These are phyloP conservation scores for Rhizopus arrhizus DNA, from an alignment of 371 early-diverging fungal species.

Conservation along the genomic window DNA sequence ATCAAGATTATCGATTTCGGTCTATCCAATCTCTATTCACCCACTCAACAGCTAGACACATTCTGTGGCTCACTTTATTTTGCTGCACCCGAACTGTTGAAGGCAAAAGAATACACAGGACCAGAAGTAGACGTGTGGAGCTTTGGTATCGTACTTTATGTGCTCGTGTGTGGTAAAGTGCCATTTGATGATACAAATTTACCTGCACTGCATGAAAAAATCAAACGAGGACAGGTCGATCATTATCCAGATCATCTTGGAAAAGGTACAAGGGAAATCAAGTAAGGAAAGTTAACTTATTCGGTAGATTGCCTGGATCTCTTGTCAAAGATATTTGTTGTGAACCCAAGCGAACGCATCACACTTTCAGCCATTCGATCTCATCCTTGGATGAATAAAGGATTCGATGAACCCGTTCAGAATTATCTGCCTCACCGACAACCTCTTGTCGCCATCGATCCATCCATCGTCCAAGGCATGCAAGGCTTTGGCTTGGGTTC, in stretches of 20 bases:
- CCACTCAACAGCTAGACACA: slow-evolving; percentile 64
- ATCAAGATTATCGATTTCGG: slow-evolving; percentile 87
- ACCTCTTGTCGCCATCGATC: slow-evolving; percentile 37
- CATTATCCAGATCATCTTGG: slow-evolving; percentile 49
- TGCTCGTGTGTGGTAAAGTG: slow-evolving; percentile 79
- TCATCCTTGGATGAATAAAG: slow-evolving; percentile 77
- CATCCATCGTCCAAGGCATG: slow-evolving; percentile 48
- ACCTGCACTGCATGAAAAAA: slow-evolving; percentile 65
- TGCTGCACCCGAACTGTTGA: slow-evolving; percentile 87
- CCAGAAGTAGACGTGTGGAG: slow-evolving; percentile 95
- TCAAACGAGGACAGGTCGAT: slow-evolving; percentile 56
- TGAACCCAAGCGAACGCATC: slow-evolving; percentile 61
- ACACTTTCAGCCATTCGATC: slow-evolving; percentile 58
- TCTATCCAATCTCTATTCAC: slow-evolving; percentile 80
- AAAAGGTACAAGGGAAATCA: slow-evolving; percentile 33
- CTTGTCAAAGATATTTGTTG: slow-evolving; percentile 67
- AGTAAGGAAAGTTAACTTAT: neutral
- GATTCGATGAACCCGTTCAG: slow-evolving; percentile 53
- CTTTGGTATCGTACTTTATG: slow-evolving; percentile 87
- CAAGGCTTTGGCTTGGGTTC: slow-evolving; percentile 50
- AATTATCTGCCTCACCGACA: slow-evolving; percentile 45
- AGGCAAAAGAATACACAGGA: slow-evolving; percentile 80
- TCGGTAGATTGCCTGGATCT: slow-evolving; percentile 65
- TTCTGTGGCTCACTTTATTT: slow-evolving; percentile 86
- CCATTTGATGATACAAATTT: slow-evolving; percentile 85